Conservation (phyloP, 148 eudicot species). For the Pharnaceum exiguum region DNA sequence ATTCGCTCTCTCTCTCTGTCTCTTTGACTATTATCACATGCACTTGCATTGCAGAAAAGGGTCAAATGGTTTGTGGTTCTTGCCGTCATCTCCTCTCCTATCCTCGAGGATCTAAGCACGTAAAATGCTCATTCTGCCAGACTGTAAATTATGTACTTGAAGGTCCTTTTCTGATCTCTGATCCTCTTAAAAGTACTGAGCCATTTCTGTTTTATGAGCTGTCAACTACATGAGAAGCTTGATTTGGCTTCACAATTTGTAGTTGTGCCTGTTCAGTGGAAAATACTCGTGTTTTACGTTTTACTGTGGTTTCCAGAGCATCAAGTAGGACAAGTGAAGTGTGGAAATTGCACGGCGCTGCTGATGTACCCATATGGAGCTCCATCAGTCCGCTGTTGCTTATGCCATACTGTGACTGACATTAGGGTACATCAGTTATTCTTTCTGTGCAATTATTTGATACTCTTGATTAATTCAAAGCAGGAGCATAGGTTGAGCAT, state of each 20-base stretch:
- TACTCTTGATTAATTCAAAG: not conserved
- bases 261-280: not conserved
- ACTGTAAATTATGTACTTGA: slow-evolving; percentile 74
- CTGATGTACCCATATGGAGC: slow-evolving; percentile 92
- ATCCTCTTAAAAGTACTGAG: not conserved
- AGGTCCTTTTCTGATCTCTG: slow-evolving; percentile 41
- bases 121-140: slow-evolving; percentile 70
- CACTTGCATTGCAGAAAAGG: slow-evolving; percentile 42
- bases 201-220: not conserved
- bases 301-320: slow-evolving; percentile 41
- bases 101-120: slow-evolving; percentile 63
- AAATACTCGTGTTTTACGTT: not conserved
- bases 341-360: slow-evolving; percentile 70
- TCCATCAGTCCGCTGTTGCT: slow-evolving; percentile 64
- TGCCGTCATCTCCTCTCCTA: slow-evolving; percentile 74
- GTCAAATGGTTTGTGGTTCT: slow-evolving; percentile 87
- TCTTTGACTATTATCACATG: not conserved
- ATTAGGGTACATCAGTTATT: slow-evolving; percentile 53
- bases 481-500: not conserved
- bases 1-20: not conserved
- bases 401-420: slow-evolving; percentile 64
- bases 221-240: not conserved
- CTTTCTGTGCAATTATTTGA: not conserved
- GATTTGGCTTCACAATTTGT: not conserved
- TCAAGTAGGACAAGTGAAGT: slow-evolving; percentile 89